Base-by-base conservation (phyloP, 768 basidiomycete species). In the Rhodotorula babjevae region DNA sequence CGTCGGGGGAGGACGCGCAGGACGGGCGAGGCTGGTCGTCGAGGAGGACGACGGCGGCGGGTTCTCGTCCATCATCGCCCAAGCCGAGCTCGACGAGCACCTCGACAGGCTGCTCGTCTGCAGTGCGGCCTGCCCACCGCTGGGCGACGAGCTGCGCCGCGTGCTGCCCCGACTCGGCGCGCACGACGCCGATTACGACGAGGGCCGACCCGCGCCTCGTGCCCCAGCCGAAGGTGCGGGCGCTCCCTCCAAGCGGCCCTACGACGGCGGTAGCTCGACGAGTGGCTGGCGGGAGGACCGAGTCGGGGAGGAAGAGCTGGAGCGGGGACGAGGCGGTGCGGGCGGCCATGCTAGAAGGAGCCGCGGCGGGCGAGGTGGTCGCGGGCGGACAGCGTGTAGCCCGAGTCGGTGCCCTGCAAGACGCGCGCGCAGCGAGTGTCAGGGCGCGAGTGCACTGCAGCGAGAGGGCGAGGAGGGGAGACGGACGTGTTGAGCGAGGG, bases 351-450 rank as follows among this genome's bases (percentile, higher is more conserved):
- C 14, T 10, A 72, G 36, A 72, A 72, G 67, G 67, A 68, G 3
- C 71, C 71, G 27, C 71, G 29, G 6, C 71, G 36, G 23, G 47
- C 29, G 15, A 72, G 36, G 47, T 72, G 71, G 3, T 72, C 21
- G 7, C 33, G 15, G 1, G 71, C 71, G 12, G 44, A 40, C 21
- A 57, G 46, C 10, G 23, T 47, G 59, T 68, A 72, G 27, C 59
- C 58, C 8, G 2, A 21, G 63, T 72, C 71, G 25, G 47, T 23
- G 11, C 71, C 71, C 71, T 72, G 63, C n/a, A 14, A 46, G 12
- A n/a, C n/a, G n/a, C 12, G 2, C 12, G 0, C 36, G 25, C 6
- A 9, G 10, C 1, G 15, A 0, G 29, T 21, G 44, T 44, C 16
- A 7, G 33, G 11, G 21, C 12, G 53, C 19, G n/a, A n/a, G 25